Evolutionary conservation across 1,139 yeast species (phyloP), one percentile per base, ranked within the genome.

Genomic region (Nakaseomyces bracarensis): DNA sequence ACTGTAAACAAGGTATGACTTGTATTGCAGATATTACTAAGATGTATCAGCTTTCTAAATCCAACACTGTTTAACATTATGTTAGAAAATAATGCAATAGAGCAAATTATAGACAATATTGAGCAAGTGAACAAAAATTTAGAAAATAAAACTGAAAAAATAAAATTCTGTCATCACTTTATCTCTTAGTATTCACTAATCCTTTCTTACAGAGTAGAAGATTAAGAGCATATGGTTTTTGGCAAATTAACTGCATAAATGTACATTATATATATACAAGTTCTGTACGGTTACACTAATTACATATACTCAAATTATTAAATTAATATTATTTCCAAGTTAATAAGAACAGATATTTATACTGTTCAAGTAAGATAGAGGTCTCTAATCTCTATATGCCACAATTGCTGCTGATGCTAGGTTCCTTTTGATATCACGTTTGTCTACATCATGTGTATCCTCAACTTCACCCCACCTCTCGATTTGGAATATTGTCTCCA

Each of bases 381-480:
- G n/a, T n/a, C n/a, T n/a, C 44, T 31, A 43, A 25, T 45, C 41
- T 25, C 63, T 56, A 49, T 57, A 69, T 2, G 76, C 72, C 25
- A 82, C 63, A 43, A 86, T 65, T n/a, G 87, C 82, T 27, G 95
- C 93, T 52, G 89, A 75, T 26, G 91, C 77, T 41, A 91, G 71
- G 54, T 79, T 80, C 63, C 97, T 76, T 52, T 85, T 70, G 61
- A 94, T 73, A 52, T 91, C 96, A 38, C 79, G 95, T 61, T 82
- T 82, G 56, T 86, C 95, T 14, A 91, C 97, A 61, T 91, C 98
- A 59, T 91, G 98, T 3, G 97, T 87, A 57, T 91, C 98, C 66
- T 91, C 98, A 19, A 91, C 97, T 63, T 91, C 96, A 31, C 98
- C 98, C 98, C 98, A 91, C 56, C 79, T 74, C 31, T 76, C 78